Percentiles rank a stretch among this genome's conserved stretches.
Evolutionary conservation across 108 stramenopile genomes (phyloP).

Genomic region (Cafeteria roenbergensis): DNA sequence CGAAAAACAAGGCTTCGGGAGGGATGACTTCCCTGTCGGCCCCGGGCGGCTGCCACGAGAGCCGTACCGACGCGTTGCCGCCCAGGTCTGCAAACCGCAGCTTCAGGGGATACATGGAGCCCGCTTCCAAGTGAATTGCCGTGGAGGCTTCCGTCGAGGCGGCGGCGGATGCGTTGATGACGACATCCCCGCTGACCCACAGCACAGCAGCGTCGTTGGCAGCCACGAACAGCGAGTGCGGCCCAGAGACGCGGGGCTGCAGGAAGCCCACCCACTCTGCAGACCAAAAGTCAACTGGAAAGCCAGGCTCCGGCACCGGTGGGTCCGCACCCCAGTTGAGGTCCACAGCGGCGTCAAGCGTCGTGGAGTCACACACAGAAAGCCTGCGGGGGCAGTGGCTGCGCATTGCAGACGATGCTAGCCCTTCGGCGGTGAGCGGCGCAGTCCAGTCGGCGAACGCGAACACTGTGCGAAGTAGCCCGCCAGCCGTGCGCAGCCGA

Average conservation of each 20-base stretch:
- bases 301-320: conserved; percentile 37
- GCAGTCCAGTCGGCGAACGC: conserved; percentile 47
- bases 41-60: conserved; percentile 33
- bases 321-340: conserved; percentile 51
- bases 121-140: conserved; percentile 21
- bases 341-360: conserved; percentile 37
- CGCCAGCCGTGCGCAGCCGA: conserved; percentile 43
- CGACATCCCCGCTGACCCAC: conserved; percentile 27
- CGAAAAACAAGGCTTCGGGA: conserved; percentile 36
- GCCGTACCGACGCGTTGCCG: conserved; percentile 37
- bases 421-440: conserved; percentile 41
- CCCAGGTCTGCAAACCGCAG: conserved; percentile 39
- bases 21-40: conserved; percentile 31
- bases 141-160: neutral
- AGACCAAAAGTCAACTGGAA: conserved; percentile 59
- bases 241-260: conserved; percentile 27
- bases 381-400: conserved; percentile 24
- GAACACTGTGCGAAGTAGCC: conserved; percentile 57
- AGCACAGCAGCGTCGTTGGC: conserved; percentile 35
- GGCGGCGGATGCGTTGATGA: conserved; percentile 28
- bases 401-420: conserved; percentile 26
- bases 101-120: conserved; percentile 31
- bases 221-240: conserved; percentile 31
- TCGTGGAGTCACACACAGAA: conserved; percentile 48
- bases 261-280: conserved; percentile 51